Evolutionary conservation across 164 flowering plant species (phyloP).

Genomic region (Aristolochia fimbriata): DNA sequence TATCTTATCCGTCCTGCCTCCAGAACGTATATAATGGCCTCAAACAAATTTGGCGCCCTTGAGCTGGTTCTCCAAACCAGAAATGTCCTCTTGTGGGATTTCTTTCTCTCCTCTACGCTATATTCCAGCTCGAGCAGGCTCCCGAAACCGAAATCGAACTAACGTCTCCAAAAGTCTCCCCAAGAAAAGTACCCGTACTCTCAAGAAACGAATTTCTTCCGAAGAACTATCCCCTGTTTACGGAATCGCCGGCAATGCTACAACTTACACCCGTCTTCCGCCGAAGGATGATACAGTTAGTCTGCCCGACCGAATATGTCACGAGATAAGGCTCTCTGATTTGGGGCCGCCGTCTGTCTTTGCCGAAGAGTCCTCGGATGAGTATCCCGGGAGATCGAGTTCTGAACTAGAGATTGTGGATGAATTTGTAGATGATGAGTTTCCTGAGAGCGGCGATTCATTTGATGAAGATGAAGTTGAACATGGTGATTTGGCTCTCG

Average conservation of each 20-base stretch:
- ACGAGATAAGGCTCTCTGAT: constrained; percentile 30
- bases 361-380: not conserved
- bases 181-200: constrained; percentile 15
- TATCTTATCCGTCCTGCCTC: not conserved
- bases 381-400: not conserved
- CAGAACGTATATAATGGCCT: not conserved
- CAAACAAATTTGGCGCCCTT: not conserved
- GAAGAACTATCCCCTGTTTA: constrained; percentile 7
- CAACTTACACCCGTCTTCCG: constrained; percentile 63
- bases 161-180: constrained; percentile 8
- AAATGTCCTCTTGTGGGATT: not conserved
- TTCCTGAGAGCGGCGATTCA: constrained; percentile 7
- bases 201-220: constrained; percentile 11
- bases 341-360: not conserved
- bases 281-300: constrained; percentile 34
- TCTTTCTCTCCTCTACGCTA: not conserved
- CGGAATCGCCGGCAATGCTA: constrained; percentile 39
- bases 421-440: constrained; percentile 15
- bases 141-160: constrained; percentile 13
- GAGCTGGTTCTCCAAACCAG: not conserved
- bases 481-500: not conserved
- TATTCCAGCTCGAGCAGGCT: constrained; percentile 17
- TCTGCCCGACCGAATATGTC: not conserved
- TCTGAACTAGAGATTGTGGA: constrained; percentile 17
- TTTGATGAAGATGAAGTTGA: constrained; percentile 14